Base-by-base conservation (phyloP, 768 basidiomycete genomes). In the Kwoniella mangroviensis region DNA sequence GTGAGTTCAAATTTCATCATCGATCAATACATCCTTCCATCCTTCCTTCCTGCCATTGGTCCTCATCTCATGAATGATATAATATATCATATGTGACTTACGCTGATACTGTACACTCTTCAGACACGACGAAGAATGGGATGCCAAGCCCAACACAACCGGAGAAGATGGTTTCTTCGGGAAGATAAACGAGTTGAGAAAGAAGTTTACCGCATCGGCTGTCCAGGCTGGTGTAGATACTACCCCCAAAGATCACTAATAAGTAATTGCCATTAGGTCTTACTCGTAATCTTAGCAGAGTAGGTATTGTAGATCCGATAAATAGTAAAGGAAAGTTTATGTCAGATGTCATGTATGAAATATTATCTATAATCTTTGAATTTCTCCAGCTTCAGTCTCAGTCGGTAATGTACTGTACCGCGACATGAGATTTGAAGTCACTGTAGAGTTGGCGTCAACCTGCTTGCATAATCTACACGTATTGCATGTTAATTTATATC, bases 131-230 rank as follows among this genome's bases (percentile, higher is more conserved):
- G 75, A 78, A 59, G 75, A 82, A 62, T 82, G 81, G 81, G 78
- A 76, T 41, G 79, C 73, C 45, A 75, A 81, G 74, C 67, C 72
- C 26, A 80, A 82, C 73, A 71, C 79, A 3, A 76, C 74, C 15
- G 68, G 73, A 6, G 73, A 74, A 28, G 79, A 79, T 49, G 81
- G 81, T 6, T 81, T 82, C 78, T 75, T 81, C 28, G 81, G 81
- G 15, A 75, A 73, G 55, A 54, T 82, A 71, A 81, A 81, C 60
- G 78, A 82, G 65, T 40, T 72, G 11, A 69, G 81, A 49, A 82
- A 82, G 78, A 81, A 76, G 72, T 59, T 73, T 41, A 78, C 73
- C 13, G 81, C 81, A 13, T 63, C 73, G 49, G 34, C 73, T 43
- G 75, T 79, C 41, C 71, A 77, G 28, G 62, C 68, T 17, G 71